Evolutionary conservation across 2,329 filamentous ascomycete genomes (phyloP), one percentile per base, ranked within the genome.

Genomic region (Ambrosiella xylebori): DNA sequence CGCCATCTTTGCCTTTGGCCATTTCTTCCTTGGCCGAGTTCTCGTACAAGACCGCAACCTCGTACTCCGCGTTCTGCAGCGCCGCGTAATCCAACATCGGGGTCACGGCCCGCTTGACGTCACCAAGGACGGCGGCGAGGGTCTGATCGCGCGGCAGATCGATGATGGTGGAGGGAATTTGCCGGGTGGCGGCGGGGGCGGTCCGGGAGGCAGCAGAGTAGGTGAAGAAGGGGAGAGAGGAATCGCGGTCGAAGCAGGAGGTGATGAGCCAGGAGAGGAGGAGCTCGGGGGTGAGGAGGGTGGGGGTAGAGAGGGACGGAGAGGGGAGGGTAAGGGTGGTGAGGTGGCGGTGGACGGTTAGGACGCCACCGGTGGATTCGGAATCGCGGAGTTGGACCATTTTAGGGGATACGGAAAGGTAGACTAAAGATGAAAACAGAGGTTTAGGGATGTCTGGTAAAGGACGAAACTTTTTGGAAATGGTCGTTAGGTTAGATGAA

Each of bases 261-360:
- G 64, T 59, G 35, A 64, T 57, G 8, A 64, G 62, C 64, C 64
- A 65, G 19, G 64, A 56, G 6, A 65, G 62, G 12, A 65, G 55
- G n/a, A 65, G 53, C 58, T 64, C 62, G 19, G 62, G 51, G 38
- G 52, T 59, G 19, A 61, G 57, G 7, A 37, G 7, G n/a, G 55
- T 3, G 11, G 45, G 11, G 13, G 44, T n/a, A 27, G 58, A 52
- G n/a, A 62, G 47, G 36, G 50, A 54, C 17, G 39, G 37, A 35
- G 50, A 54, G 36, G 39, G 37, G 12, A 58, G 53, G 15, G 41
- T 27, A 7, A 61, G 27, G 17, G 9, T 54, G 40, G 39, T 27
- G 15, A 47, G 39, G 15, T 51, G 54, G 45, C 47, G 53, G 44
- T 58, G 35, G 9, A 58, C 40, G 39, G 53, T 19, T 27, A 45